Evolutionary conservation across 208 protist genomes (phyloP), one percentile per base, ranked within the genome.

Genomic region (Crithidia brevicula): DNA sequence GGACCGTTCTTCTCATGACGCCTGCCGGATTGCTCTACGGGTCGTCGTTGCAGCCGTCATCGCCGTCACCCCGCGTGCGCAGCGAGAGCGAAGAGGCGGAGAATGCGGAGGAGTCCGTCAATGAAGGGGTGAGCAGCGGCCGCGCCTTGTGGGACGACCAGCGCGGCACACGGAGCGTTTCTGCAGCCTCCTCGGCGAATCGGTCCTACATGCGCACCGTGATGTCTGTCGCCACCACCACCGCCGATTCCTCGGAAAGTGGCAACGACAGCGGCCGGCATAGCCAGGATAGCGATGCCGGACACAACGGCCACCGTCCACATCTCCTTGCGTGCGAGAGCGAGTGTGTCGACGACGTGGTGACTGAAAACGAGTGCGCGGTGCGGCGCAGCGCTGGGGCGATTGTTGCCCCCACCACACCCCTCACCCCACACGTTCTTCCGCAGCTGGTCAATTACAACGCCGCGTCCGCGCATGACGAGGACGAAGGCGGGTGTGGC

Each of bases 361-460:
- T 15, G 30, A n/a, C 47, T 18, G 68, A 60, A 13, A 47, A 28
- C 28, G 59, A 61, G 51, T 38, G 25, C 11, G 30, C 42, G 9
- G 68, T 50, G 42, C 28, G 54, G 3, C 33, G 51, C 45, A 46
- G 40, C 16, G 13, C 33, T 4, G 42, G 11, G 22, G 40, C n/a
- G 15, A 23, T 43, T 18, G 40, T 27, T 22, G 7, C 30, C 4
- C 15, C 28, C 27, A 18, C 9, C 13, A 40, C 23, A 27, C 33
- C 13, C n/a, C 1, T 28, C 46, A 54, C 31, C 0, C n/a, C 40
- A 2, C 53, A 74, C 31, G 3, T 61, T 6, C 27, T 61, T 2
- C 60, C 58, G 18, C 59, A 62, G 40, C 16, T 67, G 11, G 23
- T 61, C 31, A 13, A 53, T 42, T 74, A 60, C 50, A 45, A 47